Conservation (phyloP, 306 rosid species). For the Acacia crassicarpa region DNA sequence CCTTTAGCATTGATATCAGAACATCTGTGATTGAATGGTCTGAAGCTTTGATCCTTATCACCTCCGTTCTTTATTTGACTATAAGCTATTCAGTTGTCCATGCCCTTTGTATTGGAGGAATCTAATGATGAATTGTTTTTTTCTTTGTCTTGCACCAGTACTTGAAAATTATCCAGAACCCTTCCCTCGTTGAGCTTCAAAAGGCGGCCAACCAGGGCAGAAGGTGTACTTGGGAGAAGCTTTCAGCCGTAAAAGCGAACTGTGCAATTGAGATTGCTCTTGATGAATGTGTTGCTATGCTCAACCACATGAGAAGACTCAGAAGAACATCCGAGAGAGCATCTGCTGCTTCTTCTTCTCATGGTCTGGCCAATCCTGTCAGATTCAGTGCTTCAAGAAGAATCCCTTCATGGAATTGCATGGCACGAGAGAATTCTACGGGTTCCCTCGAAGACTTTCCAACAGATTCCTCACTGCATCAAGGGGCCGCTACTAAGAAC, state of each 20-base stretch:
- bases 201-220: conserved; percentile 97
- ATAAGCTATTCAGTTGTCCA: not conserved
- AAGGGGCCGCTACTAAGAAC: conserved; percentile 45
- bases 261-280: conserved; percentile 91
- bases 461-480: conserved; percentile 60
- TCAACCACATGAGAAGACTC: conserved; percentile 89
- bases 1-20: not conserved
- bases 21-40: not conserved
- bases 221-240: conserved; percentile 99
- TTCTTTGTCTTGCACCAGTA: conserved; percentile 49
- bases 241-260: conserved; percentile 91
- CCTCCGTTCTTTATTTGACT: not conserved
- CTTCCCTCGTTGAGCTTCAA: conserved; percentile 84
- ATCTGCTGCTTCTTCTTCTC: conserved; percentile 65
- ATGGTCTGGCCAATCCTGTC: conserved; percentile 47
- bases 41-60: not conserved
- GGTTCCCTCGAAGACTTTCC: conserved; percentile 71
- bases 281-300: conserved; percentile 85
- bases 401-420: conserved; percentile 96
- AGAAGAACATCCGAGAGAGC: conserved; percentile 79
- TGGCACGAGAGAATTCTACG: conserved; percentile 89
- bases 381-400: conserved; percentile 76
- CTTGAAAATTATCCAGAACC: conserved; percentile 90
- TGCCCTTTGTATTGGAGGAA: not conserved
- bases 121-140: not conserved